Percentiles rank a stretch among this genome's conserved stretches.
Evolutionary conservation across 441 rosid species (phyloP).

Genomic region (Erodium texanum): DNA sequence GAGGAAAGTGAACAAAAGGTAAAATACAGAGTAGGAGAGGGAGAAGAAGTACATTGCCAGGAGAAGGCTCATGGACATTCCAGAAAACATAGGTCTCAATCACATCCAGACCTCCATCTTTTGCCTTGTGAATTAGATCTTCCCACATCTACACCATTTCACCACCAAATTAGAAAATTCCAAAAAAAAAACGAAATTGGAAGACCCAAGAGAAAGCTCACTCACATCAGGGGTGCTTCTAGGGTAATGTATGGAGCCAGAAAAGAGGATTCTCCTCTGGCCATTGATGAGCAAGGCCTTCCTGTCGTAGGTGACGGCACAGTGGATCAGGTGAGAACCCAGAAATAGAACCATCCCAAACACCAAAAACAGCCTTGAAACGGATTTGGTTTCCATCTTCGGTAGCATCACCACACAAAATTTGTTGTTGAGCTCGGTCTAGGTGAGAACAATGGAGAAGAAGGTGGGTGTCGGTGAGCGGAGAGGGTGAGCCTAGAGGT

Average conservation of each 20-base stretch:
- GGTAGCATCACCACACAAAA: neutral
- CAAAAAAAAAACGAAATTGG: neutral
- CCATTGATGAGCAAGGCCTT: conserved; percentile 46
- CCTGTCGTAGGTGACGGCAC: conserved; percentile 38
- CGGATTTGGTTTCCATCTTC: neutral
- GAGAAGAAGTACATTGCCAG: conserved; percentile 16
- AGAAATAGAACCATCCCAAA: conserved; percentile 13
- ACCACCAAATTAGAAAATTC: neutral
- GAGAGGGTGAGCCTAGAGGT: neutral
- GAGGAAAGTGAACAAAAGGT: neutral
- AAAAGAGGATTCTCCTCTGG: conserved; percentile 43
- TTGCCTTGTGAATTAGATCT: neutral
- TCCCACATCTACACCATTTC: conserved; percentile 18
- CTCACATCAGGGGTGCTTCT: conserved; percentile 48
- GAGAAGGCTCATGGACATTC: conserved; percentile 27
- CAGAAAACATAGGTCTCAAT: conserved; percentile 25
- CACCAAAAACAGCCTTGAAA: neutral
- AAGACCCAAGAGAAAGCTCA: neutral
- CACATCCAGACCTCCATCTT: conserved; percentile 1
- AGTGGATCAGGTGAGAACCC: conserved; percentile 20
- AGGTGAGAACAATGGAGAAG: too few relatives aligned
- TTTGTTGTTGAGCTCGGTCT: too few relatives aligned
- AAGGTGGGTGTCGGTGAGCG: neutral
- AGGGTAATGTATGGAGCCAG: conserved; percentile 33
- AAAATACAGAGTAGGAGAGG: neutral